Base-by-base conservation (phyloP, 1,284 basidiomycete genomes). In the Trichosporon sp. region DNA sequence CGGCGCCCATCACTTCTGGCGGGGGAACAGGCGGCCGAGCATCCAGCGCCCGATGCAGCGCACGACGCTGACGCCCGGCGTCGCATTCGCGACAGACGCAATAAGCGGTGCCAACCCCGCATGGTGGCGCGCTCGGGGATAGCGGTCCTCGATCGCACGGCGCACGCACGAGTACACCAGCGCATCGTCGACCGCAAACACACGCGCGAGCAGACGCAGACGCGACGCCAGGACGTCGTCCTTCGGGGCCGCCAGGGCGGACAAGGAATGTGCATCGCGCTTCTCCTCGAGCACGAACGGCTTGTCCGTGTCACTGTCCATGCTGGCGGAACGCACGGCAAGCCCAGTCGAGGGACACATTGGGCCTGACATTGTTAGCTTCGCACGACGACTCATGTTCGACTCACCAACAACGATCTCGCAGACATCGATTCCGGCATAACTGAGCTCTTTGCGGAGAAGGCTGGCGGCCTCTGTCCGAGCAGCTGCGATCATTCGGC, bases 171-270 rank as follows among this genome's bases (percentile, higher is more conserved):
- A 78, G 71, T 76, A 80, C 31, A 81, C 74, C 21, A 81, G 75
- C 12, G 78, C 80, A 35, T 81, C 78, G 71, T 81, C 80, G 34
- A 81, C 80, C 18, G 78, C 80, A 68, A 76, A 81, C 27, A 80
- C 69, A 6, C 75, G 74, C 1, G 75, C 73, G 4, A 81, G 67
- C 3, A 77, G 69, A 25, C 74, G 70, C 12, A 78, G 64, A 11
- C 75, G 75, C n/a, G 72, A 72, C 1, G 71, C 60, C 29, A 77
- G 68, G 2, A 42, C 58, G n/a, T 64, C 62, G 44, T 67, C 67
- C 1, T 32, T 60, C 56, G 27, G 31, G 3, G 12, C 25, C 56
- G 56, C 12, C 62, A 51, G 9, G 9, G 47, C 47, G 21, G 38
- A 25, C n/a, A 6, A 9, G 8, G 3, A 32, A 5, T 51, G 47